These are phyloP conservation scores for Calonectria henricotiae DNA, from an alignment of 2,329 filamentous ascomycete species.

Conservation along the genomic window DNA sequence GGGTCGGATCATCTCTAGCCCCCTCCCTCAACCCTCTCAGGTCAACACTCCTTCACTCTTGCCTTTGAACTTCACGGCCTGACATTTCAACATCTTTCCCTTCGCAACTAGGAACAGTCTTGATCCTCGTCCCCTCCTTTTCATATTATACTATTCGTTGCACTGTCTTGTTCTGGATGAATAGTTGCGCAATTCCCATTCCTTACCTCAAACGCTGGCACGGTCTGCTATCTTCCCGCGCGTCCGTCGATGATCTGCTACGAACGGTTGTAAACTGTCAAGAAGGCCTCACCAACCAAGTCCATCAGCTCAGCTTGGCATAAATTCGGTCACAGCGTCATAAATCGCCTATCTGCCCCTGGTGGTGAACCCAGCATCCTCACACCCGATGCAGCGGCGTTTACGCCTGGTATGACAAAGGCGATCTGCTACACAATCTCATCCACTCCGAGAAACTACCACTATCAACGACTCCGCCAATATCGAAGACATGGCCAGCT, in stretches of 20 bases:
- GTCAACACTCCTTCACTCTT: neutral
- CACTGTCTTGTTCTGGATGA: neutral
- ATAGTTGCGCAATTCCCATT: constrained; percentile 15
- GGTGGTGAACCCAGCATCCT: neutral
- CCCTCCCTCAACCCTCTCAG: constrained; percentile 23
- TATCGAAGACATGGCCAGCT: constrained; percentile 62
- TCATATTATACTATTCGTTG: neutral
- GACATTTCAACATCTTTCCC: constrained; percentile 10
- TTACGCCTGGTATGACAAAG: constrained; percentile 31
- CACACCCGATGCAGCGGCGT: constrained; percentile 15
- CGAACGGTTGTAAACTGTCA: constrained; percentile 7
- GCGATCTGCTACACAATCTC: constrained; percentile 19
- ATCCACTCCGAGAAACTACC: constrained; percentile 21
- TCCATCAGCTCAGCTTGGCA: neutral
- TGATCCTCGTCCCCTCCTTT: constrained; percentile 17
- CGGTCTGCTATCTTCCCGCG: neutral
- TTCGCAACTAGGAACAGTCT: neutral
- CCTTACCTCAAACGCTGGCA: constrained; percentile 2
- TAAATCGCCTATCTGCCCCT: neutral
- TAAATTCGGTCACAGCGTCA: neutral
- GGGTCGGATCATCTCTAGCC: constrained; percentile 37
- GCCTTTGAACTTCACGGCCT: neutral
- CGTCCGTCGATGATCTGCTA: constrained; percentile 23
- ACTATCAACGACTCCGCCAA: constrained; percentile 27
- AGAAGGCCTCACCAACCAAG: constrained; percentile 9